Percentiles rank a stretch among this genome's conserved stretches.
These are phyloP conservation scores for Diplodia intermedia DNA, from an alignment of 2,329 filamentous ascomycete species.

Conservation along the genomic window DNA sequence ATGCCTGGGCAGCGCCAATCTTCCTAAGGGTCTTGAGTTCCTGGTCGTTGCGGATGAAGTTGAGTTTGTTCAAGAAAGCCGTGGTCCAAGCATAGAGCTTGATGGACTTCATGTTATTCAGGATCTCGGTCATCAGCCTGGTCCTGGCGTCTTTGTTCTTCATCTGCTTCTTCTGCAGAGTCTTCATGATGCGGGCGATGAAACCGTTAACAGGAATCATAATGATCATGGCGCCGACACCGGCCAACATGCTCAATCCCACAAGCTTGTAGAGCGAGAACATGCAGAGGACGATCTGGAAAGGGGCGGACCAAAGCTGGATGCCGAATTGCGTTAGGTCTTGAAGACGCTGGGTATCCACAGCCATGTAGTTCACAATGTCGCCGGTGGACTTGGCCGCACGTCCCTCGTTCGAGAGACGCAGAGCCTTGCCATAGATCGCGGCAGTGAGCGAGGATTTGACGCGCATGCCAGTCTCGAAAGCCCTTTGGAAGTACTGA, in stretches of 20 bases:
- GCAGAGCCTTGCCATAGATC: constrained; percentile 91
- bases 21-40: constrained; percentile 95
- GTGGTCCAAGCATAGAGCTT: constrained; percentile 98
- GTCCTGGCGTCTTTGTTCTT: constrained; percentile 97
- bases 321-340: constrained; percentile 95
- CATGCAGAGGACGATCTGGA: constrained; percentile 97
- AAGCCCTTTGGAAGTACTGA: constrained; percentile 96
- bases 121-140: constrained; percentile 92
- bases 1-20: constrained; percentile 90
- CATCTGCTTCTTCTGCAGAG: constrained; percentile 94
- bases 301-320: constrained; percentile 94
- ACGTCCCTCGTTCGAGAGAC: constrained; percentile 90
- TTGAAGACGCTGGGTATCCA: constrained; percentile 93
- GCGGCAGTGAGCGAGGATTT: constrained; percentile 88
- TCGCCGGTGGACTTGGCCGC: constrained; percentile 91
- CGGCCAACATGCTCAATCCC: constrained; percentile 92
- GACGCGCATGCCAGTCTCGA: constrained; percentile 95
- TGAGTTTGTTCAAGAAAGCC: constrained; percentile 97
- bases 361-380: constrained; percentile 99
- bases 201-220: constrained; percentile 97
- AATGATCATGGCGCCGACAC: constrained; percentile 91
- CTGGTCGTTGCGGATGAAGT: constrained; percentile 92
- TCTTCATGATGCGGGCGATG: constrained; percentile 93
- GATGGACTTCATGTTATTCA: constrained; percentile 99
- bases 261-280: constrained; percentile 93